phyloP scores from a whole-genome alignment of 257 asterid genomes.

The Craterostigma plantagineum region DNA sequence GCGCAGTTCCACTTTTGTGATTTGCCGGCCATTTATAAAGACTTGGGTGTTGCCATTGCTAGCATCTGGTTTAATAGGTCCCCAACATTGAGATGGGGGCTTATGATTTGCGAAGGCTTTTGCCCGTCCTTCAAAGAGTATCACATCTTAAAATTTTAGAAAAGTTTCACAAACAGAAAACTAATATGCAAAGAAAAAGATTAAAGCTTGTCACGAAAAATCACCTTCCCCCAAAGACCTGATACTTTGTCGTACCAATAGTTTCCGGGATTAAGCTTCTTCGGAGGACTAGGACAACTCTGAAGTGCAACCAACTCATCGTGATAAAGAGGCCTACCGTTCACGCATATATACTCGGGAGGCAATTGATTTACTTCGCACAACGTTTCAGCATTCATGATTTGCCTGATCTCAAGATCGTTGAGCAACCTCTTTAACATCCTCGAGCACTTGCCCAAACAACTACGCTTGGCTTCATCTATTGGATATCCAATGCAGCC shows the following conservation, averaged over 20 bases:
- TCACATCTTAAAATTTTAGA: too few species aligned
- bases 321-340: constrained; percentile 40
- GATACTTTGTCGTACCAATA: constrained; percentile 67
- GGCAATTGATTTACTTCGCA: constrained; percentile 59
- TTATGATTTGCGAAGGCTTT: constrained; percentile 75
- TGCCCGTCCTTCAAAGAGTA: constrained; percentile 66
- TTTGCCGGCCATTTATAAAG: constrained; percentile 79
- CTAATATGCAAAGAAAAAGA: too few species aligned
- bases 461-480: constrained; percentile 60
- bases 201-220: too few species aligned
- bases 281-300: constrained; percentile 43
- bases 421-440: constrained; percentile 84
- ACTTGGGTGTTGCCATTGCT: constrained; percentile 87
- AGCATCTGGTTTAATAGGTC: constrained; percentile 57
- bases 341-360: constrained; percentile 42
- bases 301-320: constrained; percentile 43
- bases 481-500: constrained; percentile 78
- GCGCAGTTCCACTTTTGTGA: constrained; percentile 77
- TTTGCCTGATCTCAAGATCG: constrained; percentile 65
- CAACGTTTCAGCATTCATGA: constrained; percentile 44
- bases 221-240: constrained; percentile 75
- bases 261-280: constrained; percentile 55
- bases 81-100: constrained; percentile 92
- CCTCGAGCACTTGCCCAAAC: constrained; percentile 87
- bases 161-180: not conserved